Conservation (phyloP, 768 basidiomycete genomes). For the Rhizopogon roseolus region DNA sequence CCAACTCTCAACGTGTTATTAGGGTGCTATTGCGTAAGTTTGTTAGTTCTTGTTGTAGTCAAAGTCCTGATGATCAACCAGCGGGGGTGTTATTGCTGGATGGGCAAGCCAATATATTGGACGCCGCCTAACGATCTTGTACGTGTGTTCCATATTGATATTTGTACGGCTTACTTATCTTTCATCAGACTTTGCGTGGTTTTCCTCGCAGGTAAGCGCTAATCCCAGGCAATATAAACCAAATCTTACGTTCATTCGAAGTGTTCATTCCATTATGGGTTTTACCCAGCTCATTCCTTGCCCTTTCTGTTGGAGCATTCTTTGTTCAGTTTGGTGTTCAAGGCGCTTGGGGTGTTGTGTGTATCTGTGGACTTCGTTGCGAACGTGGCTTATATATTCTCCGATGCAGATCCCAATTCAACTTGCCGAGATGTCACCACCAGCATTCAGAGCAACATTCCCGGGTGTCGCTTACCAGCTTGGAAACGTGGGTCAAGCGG, state of each 20-base stretch:
- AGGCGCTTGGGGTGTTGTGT: conserved; percentile 84
- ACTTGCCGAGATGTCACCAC: conserved; percentile 79
- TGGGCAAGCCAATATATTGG: conserved; percentile 72
- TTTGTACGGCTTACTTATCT: not conserved
- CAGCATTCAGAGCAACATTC: conserved; percentile 86
- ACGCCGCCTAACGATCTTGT: conserved; percentile 75
- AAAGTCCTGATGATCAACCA: conserved; percentile 11
- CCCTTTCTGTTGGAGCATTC: conserved; percentile 80
- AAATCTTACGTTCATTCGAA: conserved; percentile 3
- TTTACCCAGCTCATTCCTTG: conserved; percentile 61
- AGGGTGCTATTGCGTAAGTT: conserved; percentile 43
- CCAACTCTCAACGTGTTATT: not conserved
- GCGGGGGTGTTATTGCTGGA: conserved; percentile 71
- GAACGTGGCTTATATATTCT: not conserved
- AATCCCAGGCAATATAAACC: not conserved
- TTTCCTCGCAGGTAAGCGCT: conserved; percentile 39
- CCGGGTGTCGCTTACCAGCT: conserved; percentile 83
- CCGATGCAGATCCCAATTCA: conserved; percentile 59
- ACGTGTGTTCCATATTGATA: not conserved
- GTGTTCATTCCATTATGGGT: conserved; percentile 81
- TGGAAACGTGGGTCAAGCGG: conserved; percentile 46
- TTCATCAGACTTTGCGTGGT: conserved; percentile 44
- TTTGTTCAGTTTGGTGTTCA: conserved; percentile 86
- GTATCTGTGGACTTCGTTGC: conserved; percentile 18
- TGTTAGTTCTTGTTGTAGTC: conserved; percentile 7